Evolutionary conservation across 2,329 filamentous ascomycete species (phyloP).

Genomic region (Fusarium sp.): DNA sequence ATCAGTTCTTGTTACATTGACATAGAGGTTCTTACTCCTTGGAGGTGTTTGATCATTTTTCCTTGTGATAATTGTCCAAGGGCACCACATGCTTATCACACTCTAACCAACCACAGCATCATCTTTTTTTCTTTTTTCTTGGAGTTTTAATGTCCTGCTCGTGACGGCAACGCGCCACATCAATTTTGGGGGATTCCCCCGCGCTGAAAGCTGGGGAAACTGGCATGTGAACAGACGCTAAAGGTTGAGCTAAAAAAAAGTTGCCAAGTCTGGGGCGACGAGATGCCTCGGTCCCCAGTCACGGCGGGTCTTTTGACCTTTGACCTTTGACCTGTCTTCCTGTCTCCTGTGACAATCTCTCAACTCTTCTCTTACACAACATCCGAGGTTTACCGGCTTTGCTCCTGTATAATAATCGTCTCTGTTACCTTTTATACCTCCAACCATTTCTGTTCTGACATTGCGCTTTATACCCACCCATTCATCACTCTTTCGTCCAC

Average conservation of each 20-base stretch:
- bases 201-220: constrained; percentile 42
- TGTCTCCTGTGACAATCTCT: constrained; percentile 28
- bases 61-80: constrained; percentile 28
- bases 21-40: not conserved
- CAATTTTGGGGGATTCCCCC: constrained; percentile 25
- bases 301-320: constrained; percentile 38
- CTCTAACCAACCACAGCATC: constrained; percentile 1
- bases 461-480: constrained; percentile 28
- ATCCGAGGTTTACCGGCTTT: constrained; percentile 43
- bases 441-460: constrained; percentile 8
- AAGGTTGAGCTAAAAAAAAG: constrained; percentile 30
- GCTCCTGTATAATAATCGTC: constrained; percentile 33
- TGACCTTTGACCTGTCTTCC: constrained; percentile 16
- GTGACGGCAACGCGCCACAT: constrained; percentile 31
- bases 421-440: constrained; percentile 6
- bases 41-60: constrained; percentile 9
- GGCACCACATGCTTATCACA: constrained; percentile 25
- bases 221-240: constrained; percentile 47
- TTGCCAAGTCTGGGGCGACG: constrained; percentile 37
- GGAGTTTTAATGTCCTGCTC: constrained; percentile 22
- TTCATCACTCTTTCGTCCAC: constrained; percentile 7
- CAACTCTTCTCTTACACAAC: constrained; percentile 35
- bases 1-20: constrained; percentile 4
- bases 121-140: constrained; percentile 28
- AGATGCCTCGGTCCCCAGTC: constrained; percentile 51